A percentile compares a stretch with the other conserved stretches of the same genome.
Conservation (phyloP, 352 stramenopile genomes). For the Sclerospora graminicola region DNA sequence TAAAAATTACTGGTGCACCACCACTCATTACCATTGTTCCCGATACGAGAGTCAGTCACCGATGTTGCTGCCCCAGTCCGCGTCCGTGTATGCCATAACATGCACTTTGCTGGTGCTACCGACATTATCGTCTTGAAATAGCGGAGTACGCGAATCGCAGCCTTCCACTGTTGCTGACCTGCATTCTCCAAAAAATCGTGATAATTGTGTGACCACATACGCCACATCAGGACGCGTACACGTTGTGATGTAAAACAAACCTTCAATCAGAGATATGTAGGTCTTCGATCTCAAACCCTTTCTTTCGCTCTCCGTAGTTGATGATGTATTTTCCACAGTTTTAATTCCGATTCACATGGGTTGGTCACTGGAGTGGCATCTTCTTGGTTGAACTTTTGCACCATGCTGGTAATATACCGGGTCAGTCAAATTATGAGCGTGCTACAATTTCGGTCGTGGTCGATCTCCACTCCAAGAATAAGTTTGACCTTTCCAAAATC, state of each 20-base stretch:
- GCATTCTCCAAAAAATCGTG: neutral
- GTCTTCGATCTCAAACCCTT: neutral
- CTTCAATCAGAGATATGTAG: neutral
- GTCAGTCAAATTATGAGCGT: neutral
- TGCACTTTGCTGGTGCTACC: neutral
- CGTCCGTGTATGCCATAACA: neutral
- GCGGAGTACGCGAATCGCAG: neutral
- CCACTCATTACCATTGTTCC: neutral
- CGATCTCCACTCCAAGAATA: no score
- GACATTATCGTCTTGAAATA: no score
- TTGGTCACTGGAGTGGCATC: slow-evolving; percentile 1
- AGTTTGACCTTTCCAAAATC: no score
- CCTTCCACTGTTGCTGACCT: neutral
- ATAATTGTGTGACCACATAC: neutral
- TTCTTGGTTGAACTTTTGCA: slow-evolving; percentile 2
- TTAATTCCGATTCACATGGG: slow-evolving; percentile 1
- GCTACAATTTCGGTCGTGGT: no score
- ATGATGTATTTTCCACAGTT: neutral
- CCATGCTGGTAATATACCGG: slow-evolving; percentile 1
- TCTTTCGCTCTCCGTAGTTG: neutral
- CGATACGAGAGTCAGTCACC: neutral
- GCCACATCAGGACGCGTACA: neutral
- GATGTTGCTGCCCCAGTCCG: neutral
- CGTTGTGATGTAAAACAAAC: neutral
- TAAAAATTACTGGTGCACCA: neutral